Base-by-base conservation (phyloP, 768 basidiomycete species). In the Boletales sp. region DNA sequence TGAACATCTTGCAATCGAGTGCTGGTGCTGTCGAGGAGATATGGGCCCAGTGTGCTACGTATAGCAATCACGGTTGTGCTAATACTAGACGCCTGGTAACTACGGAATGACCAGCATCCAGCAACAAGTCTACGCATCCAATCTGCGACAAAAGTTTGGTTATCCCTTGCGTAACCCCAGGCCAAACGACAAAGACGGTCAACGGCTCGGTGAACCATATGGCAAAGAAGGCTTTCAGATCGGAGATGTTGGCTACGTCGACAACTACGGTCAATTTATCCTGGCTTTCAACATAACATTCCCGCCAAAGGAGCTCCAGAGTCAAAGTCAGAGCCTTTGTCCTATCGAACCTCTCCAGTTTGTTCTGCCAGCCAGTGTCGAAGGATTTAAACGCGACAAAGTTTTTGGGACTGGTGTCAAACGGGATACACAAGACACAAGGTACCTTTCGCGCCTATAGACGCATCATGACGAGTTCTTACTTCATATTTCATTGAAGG, bases 201-300 rank as follows among this genome's bases (percentile, higher is more conserved):
- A 34, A 34, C 31, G 30, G 8, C 55, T 67, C 12, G 61, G 62
- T n/a, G 27, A 47, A 15, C 46, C 53, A 2, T 64, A 70, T 21
- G 52, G 49, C 19, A 36, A 24, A 14, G 42, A 55, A 10, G 69
- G 70, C 0, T 47, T 67, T 17, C 61, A 49, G 35, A 66, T 72
- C 18, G 70, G 70, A 1, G 71, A 73, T 51, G 64, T 72, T 8
- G 68, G 68, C 12, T 55, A 67, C 18, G 36, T 72, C 13, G 59
- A 62, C 7, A 51, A 54, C 2, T 43, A 56, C 31, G 71, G 70
- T 24, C 31, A 15, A 30, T 58, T 73, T 31, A 52, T 59, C 32
- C 64, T 65, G 48, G 55, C 69, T 1, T 72, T 71, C 56, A 70
- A 69, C 35, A 65, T 70, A 6, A 61, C 58, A 24, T 52, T 66